These are phyloP conservation scores for Hordeum pubiflorum DNA, from an alignment of 202 grass and related monocot species.

Conservation along the genomic window DNA sequence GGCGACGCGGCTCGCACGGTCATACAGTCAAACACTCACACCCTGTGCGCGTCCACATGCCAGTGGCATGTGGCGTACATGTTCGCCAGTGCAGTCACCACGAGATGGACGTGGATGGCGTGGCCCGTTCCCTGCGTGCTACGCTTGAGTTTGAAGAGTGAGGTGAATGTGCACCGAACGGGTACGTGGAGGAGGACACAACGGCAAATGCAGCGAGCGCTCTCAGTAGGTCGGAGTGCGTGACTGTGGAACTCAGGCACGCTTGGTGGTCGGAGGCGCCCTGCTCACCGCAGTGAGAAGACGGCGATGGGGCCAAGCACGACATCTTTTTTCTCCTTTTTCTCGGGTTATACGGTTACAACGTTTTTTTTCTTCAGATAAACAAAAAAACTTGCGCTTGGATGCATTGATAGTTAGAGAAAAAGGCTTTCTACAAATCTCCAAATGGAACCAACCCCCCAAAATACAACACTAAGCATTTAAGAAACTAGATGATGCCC, in stretches of 20 bases:
- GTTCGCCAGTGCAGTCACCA: slow-evolving; percentile 31
- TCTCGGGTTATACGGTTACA: too few species aligned
- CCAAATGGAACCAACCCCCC: too few species aligned
- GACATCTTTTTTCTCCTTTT: neutral
- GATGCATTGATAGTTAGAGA: too few species aligned
- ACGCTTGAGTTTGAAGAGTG: slow-evolving; percentile 41
- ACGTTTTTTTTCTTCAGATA: too few species aligned
- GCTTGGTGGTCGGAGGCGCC: slow-evolving; percentile 12
- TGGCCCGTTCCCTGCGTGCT: too few species aligned
- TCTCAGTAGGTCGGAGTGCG: slow-evolving; percentile 24
- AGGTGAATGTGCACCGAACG: slow-evolving; percentile 32
- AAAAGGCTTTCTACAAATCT: too few species aligned
- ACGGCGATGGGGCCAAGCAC: neutral
- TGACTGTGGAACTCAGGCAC: slow-evolving; percentile 25
- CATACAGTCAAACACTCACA: slow-evolving; percentile 81
- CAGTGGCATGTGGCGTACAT: slow-evolving; percentile 65
- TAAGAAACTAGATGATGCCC: too few species aligned
- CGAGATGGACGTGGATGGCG: too few species aligned
- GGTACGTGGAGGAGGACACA: slow-evolving; percentile 26
- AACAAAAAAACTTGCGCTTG: too few species aligned
- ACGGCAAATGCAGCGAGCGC: slow-evolving; percentile 32
- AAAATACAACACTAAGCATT: too few species aligned
- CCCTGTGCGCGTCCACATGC: slow-evolving; percentile 36
- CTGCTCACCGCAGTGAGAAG: slow-evolving; percentile 1
- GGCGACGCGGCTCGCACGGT: slow-evolving; percentile 33